Evolutionary conservation across 2,329 filamentous ascomycete species (phyloP).

Genomic region (Aspergillus costaricaensis): DNA sequence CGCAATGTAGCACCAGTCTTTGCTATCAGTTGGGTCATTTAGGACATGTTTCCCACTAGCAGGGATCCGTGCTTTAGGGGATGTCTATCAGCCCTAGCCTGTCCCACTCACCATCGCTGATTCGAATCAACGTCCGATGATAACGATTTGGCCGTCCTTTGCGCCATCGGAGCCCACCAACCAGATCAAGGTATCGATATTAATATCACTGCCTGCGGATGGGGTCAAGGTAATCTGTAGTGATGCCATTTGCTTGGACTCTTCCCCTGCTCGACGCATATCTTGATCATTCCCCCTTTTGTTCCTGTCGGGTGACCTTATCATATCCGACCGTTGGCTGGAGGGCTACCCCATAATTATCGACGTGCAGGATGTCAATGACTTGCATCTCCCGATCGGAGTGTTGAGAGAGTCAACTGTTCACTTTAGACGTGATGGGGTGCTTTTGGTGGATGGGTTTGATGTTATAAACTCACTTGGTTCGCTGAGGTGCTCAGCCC

Average conservation of each 20-base stretch:
- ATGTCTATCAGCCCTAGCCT: background rate
- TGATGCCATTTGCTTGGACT: constrained; percentile 3
- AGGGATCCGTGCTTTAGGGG: background rate
- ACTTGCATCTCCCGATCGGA: background rate
- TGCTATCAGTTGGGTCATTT: background rate
- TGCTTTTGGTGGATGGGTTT: background rate
- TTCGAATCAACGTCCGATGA: background rate
- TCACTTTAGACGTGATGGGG: background rate
- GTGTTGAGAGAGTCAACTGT: background rate
- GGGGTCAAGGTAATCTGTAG: background rate
- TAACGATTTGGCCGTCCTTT: background rate
- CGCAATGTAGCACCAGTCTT: background rate
- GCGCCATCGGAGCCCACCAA: constrained; percentile 2
- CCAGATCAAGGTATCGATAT: background rate
- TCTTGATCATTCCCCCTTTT: too few relatives aligned
- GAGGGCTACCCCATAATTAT: background rate
- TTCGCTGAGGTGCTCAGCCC: too few relatives aligned
- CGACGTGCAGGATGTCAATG: background rate
- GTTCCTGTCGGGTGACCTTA: background rate
- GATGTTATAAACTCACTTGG: background rate
- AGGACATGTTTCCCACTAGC: background rate
- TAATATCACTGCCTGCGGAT: background rate
- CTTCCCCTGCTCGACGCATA: too few relatives aligned
- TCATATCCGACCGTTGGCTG: background rate
- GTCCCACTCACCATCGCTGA: background rate